Evolutionary conservation across 2,329 filamentous ascomycete species (phyloP), one percentile per base, ranked within the genome.

Genomic region (Trichoderma oligosporum): DNA sequence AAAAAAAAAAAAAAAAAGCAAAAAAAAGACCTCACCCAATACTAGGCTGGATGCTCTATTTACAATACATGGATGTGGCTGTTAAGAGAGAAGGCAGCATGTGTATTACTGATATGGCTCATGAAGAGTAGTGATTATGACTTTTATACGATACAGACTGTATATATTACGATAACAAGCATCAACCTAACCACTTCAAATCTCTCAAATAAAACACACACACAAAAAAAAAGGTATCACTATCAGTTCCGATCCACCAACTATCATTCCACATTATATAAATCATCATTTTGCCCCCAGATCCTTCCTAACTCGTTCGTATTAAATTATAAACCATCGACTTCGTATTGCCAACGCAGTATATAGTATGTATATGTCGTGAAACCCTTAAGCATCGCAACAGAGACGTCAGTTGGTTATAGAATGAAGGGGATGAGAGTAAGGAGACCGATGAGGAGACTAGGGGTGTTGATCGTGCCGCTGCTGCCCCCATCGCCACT

Each of bases 371-470:
- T n/a, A n/a, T n/a, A n/a, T n/a, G n/a, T n/a, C n/a, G n/a, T 45
- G 7, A 18, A 18, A 29, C 8, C 11, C 24, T 9, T 14, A 12
- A 22, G 6, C 29, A 20, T 12, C 31, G n/a, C 12, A 29, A 18
- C 3, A 12, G 4, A 22, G 11, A 7, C 36, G 1, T 1, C 7
- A 1, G 39, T n/a, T 31, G 27, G 14, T 63, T 60, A 70, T n/a
- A 69, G 60, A 39, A 68, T 9, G 20, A 70, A 59, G 47, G 67
- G 67, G 25, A 65, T 25, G 2, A 67, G 42, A 7, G 58, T 67
- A 11, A 69, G 11, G 8, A 67, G 55, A 11, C 64, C 66, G 18
- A 62, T 53, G 22, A 70, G 31, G 16, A 63, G 44, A 45, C 44
- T 63, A 4, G 67, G 66, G 20, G 62, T 57, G 18, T 38, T 54